Base-by-base conservation (phyloP, 1,284 basidiomycete genomes). In the Trametes polyzona region DNA sequence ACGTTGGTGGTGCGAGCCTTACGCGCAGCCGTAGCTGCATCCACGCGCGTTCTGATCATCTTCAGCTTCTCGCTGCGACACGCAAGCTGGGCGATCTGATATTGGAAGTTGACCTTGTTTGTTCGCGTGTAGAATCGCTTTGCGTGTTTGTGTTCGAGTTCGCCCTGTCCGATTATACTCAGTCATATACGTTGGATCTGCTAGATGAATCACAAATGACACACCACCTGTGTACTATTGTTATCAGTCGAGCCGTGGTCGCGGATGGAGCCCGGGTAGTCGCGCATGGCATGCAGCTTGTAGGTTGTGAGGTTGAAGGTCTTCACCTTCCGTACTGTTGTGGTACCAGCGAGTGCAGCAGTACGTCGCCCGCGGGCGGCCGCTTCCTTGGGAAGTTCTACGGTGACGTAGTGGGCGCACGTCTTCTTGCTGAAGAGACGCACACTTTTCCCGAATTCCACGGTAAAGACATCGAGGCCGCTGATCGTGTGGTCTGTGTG, bases 41-140 rank as follows among this genome's bases (percentile, higher is more conserved):
- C 40, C 7, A 39, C 49, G 16, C 47, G 40, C 19, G 4, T 2
- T 30, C 40, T 41, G 43, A 46, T 30, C 33, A 41, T n/a, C 10
- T 17, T 36, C 10, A 63, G 23, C n/a, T 52, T 26, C 17, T 26
- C 36, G 16, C 43, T 60, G 10, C 58, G 55, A 6, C 33, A 52
- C 30, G 58, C 50, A 23, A 54, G 58, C 37, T 46, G 50, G 5
- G 71, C 59, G 40, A 78, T 72, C 17, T 71, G 68, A 0, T 12
- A 16, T 0, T 52, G 40, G 12, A 60, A 56, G 6, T 68, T 52
- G 21, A 60, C 65, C 47, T 75, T 76, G 52, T 71, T 73, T 5
- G 69, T 73, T 4, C 59, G 58, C 4, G 52, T 30, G 55, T 73
- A 76, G 14, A 70, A 67, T 0, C 46, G 29, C 46, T 79, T 78